Percentiles rank a stretch among this genome's conserved stretches.
Conservation (phyloP, 2,329 filamentous ascomycete species). For the Hysterium pulicare region DNA sequence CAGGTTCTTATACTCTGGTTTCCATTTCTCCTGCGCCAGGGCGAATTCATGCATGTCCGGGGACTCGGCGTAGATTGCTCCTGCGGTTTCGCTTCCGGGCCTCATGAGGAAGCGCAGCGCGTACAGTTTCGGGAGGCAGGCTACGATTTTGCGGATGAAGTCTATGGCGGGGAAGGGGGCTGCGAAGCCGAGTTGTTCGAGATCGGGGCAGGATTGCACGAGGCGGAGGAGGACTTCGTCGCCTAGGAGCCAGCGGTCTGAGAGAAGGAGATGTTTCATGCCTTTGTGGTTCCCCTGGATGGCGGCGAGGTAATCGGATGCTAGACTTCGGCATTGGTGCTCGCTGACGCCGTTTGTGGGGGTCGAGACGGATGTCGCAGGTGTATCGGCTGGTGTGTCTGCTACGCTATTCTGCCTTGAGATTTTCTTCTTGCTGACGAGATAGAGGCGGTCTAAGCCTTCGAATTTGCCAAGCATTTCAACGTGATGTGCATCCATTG, state of each 20-base stretch:
- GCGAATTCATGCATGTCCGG: slow-evolving; percentile 31
- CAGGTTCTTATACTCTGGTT: slow-evolving; percentile 31
- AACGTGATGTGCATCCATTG: slow-evolving; percentile 44
- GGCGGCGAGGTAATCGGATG: slow-evolving; percentile 48
- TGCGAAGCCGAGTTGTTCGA: slow-evolving; percentile 58
- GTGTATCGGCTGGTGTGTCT: slow-evolving; percentile 25
- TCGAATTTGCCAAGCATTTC: slow-evolving; percentile 42
- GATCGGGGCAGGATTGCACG: slow-evolving; percentile 53
- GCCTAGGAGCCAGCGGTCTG: slow-evolving; percentile 53
- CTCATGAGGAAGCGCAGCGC: slow-evolving; percentile 40
- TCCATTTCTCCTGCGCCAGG: slow-evolving; percentile 31
- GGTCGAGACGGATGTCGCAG: slow-evolving; percentile 11
- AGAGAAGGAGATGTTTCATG: slow-evolving; percentile 56
- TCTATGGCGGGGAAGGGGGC: slow-evolving; percentile 52
- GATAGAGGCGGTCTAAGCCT: slow-evolving; percentile 51
- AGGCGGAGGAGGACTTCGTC: slow-evolving; percentile 49
- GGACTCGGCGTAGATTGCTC: slow-evolving; percentile 24
- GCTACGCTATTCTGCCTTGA: slow-evolving; percentile 23
- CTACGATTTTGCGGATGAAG: slow-evolving; percentile 33
- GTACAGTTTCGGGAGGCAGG: slow-evolving; percentile 37
- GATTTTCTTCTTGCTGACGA: slow-evolving; percentile 42
- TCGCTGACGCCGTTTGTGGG: slow-evolving; percentile 12
- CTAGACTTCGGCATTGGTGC: slow-evolving; percentile 34
- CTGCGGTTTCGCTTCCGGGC: slow-evolving; percentile 21
- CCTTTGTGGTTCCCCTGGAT: slow-evolving; percentile 50